These are phyloP conservation scores for Dactylonectria estremocensis DNA, from an alignment of 2,329 filamentous ascomycete species.

Conservation along the genomic window DNA sequence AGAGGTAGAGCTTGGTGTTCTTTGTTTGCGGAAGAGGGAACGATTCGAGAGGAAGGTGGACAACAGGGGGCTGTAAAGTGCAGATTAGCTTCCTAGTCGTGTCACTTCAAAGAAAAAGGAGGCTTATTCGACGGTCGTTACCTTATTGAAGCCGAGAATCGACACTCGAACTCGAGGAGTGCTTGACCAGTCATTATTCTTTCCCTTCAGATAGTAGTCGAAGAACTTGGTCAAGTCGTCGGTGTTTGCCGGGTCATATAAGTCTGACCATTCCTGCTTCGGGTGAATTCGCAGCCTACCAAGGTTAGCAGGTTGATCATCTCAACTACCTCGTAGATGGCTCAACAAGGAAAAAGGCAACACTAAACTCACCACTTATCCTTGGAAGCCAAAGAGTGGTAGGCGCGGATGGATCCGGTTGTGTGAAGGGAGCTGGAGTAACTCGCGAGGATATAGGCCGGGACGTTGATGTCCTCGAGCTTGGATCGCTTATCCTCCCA, in stretches of 20 bases:
- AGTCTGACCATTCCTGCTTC: conserved; percentile 13
- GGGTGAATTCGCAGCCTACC: conserved; percentile 7
- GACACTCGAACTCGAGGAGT: neutral
- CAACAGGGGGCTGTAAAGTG: neutral
- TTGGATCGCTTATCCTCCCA: conserved; percentile 13
- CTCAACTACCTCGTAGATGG: no score
- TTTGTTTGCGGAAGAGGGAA: conserved; percentile 5
- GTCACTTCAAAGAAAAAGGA: neutral
- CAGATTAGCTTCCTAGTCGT: neutral
- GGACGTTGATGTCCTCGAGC: neutral
- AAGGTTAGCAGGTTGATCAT: neutral
- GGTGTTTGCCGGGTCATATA: conserved; percentile 1
- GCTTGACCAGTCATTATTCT: conserved; percentile 2
- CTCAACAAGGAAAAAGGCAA: no score
- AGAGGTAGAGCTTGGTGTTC: neutral
- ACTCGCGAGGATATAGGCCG: conserved; percentile 8
- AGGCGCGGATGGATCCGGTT: conserved; percentile 8
- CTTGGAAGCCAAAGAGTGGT: neutral
- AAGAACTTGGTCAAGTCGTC: conserved; percentile 11
- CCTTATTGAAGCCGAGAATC: conserved; percentile 7
- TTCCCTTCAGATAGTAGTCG: conserved; percentile 10
- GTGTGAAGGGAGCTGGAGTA: conserved; percentile 17
- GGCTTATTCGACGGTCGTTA: neutral
- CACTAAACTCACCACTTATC: conserved; percentile 3
- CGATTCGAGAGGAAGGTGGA: neutral